A percentile compares a stretch with the other conserved stretches of the same genome.
Evolutionary conservation across 441 rosid species (phyloP).

Genomic region (Hura crepitans): DNA sequence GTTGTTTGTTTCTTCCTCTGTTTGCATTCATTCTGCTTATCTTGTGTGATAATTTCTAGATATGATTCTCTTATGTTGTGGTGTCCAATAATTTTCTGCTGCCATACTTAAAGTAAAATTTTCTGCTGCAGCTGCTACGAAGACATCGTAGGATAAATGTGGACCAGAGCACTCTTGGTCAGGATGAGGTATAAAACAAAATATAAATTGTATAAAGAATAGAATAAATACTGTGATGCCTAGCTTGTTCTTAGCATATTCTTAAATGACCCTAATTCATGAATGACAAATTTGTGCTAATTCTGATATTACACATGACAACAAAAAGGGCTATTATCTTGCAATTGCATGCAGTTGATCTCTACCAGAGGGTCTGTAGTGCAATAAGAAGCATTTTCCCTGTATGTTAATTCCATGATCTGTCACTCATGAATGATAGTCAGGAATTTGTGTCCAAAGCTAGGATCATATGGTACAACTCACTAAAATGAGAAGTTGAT

Average conservation of each 20-base stretch:
- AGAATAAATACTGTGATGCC: neutral
- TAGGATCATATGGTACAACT: neutral
- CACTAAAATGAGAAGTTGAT: neutral
- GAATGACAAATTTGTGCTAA: neutral
- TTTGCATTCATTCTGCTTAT: neutral
- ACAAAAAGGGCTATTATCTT: neutral
- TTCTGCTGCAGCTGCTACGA: constrained; percentile 46
- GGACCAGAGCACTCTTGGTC: constrained; percentile 46
- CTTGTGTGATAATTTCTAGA: neutral
- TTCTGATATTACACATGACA: neutral
- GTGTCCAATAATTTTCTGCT: neutral
- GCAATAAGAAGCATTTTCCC: constrained; percentile 1
- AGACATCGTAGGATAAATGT: constrained; percentile 64
- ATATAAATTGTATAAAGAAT: constrained; percentile 1
- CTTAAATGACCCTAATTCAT: neutral
- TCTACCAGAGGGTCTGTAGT: neutral
- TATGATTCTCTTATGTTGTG: neutral
- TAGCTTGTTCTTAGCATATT: constrained; percentile 2
- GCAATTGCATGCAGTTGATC: neutral
- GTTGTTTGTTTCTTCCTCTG: neutral
- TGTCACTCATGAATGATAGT: constrained; percentile 1
- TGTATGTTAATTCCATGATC: neutral
- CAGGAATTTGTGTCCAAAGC: neutral
- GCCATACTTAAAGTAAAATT: neutral
- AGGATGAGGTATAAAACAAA: constrained; percentile 47